Conservation (phyloP, 2,329 filamentous ascomycete genomes). For the Claviceps arundinis region DNA sequence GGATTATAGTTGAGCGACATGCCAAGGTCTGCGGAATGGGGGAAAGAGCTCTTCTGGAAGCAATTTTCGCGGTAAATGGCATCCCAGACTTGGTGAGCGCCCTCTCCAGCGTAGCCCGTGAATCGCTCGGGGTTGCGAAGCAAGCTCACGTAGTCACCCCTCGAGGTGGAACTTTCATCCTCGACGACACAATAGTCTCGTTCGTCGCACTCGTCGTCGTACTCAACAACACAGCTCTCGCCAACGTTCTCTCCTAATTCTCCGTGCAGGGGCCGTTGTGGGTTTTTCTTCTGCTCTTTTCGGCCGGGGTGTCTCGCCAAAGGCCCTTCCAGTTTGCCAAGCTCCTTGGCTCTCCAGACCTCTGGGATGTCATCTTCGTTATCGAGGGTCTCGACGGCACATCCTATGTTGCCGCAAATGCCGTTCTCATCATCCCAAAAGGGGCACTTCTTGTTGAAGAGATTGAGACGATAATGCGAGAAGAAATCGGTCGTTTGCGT, state of each 20-base stretch:
- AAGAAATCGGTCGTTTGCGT: constrained; percentile 92
- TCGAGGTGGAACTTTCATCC: constrained; percentile 72
- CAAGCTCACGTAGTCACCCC: constrained; percentile 93
- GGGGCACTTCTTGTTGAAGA: constrained; percentile 88
- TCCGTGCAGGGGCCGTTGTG: constrained; percentile 64
- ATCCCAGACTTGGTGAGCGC: constrained; percentile 86
- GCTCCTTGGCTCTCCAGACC: constrained; percentile 82
- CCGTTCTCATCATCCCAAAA: constrained; percentile 92
- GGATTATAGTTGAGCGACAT: constrained; percentile 31
- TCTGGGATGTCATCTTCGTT: constrained; percentile 87
- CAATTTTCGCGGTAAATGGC: constrained; percentile 96
- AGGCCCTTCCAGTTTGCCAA: constrained; percentile 85
- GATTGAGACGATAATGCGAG: constrained; percentile 88
- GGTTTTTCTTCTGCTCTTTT: constrained; percentile 56
- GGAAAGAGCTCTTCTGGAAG: constrained; percentile 60
- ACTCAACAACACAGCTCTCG: constrained; percentile 94
- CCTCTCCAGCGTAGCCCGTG: constrained; percentile 79
- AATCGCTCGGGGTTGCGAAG: constrained; percentile 90
- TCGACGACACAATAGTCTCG: constrained; percentile 94
- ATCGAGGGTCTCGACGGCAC: constrained; percentile 86
- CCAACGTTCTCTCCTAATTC: constrained; percentile 74
- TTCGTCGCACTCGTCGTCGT: constrained; percentile 93
- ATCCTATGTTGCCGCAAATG: constrained; percentile 95
- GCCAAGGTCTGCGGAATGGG: constrained; percentile 43
- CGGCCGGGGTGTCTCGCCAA: constrained; percentile 78